phyloP scores from a whole-genome alignment of 2,329 filamentous ascomycete species.

The Epichloe coenophiala region DNA sequence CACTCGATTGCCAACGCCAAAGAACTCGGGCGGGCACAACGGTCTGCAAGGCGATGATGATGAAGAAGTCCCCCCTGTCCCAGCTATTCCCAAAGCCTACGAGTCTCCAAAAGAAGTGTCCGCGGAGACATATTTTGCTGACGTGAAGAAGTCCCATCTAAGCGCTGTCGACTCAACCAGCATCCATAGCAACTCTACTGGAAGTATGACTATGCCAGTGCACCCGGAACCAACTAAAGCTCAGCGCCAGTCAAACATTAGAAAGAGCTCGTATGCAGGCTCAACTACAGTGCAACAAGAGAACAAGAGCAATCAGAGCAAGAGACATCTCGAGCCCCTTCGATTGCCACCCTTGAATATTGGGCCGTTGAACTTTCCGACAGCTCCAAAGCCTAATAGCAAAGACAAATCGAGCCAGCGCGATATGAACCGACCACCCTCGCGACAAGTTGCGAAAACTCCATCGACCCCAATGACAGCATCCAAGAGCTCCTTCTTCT shows the following conservation, averaged over 20 bases:
- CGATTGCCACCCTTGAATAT: constrained; percentile 81
- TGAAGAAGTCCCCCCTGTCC: constrained; percentile 92
- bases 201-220: constrained; percentile 34
- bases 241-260: constrained; percentile 33
- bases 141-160: constrained; percentile 55
- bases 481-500: constrained; percentile 82
- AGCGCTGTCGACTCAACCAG: constrained; percentile 43
- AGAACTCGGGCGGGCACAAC: constrained; percentile 47
- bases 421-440: constrained; percentile 56
- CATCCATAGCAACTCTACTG: constrained; percentile 41
- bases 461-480: constrained; percentile 96
- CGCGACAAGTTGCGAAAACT: constrained; percentile 60
- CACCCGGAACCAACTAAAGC: constrained; percentile 34
- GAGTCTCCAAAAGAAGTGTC: constrained; percentile 77
- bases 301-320: constrained; percentile 31
- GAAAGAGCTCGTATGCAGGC: constrained; percentile 26
- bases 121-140: constrained; percentile 52
- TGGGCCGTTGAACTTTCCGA: constrained; percentile 75
- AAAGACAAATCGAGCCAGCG: constrained; percentile 31
- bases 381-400: constrained; percentile 64
- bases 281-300: constrained; percentile 32
- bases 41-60: constrained; percentile 47
- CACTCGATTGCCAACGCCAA: constrained; percentile 79
- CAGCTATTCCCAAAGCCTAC: constrained; percentile 91
- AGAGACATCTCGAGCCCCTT: constrained; percentile 70